These are phyloP conservation scores for Calocera viscosa DNA, from an alignment of 768 basidiomycete genomes.

Conservation along the genomic window DNA sequence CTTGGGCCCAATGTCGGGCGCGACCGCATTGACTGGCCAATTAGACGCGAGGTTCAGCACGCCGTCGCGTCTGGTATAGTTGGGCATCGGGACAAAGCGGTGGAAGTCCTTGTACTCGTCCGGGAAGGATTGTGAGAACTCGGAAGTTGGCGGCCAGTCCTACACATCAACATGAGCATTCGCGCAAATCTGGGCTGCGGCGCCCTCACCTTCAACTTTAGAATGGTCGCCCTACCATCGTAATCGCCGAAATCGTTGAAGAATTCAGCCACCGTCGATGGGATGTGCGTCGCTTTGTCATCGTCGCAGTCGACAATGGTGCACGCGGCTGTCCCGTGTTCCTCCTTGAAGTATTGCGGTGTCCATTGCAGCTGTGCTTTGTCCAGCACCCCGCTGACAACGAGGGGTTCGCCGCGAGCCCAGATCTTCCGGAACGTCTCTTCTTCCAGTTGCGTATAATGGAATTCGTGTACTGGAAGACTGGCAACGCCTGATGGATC, in stretches of 20 bases:
- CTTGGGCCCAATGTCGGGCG: constrained; percentile 83
- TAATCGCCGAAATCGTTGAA: constrained; percentile 66
- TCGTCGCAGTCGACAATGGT: constrained; percentile 74
- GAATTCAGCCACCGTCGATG: constrained; percentile 60
- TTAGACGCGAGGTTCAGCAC: constrained; percentile 79
- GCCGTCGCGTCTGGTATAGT: constrained; percentile 84
- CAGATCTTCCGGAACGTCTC: constrained; percentile 57
- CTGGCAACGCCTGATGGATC: constrained; percentile 33
- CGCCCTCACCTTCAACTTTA: constrained; percentile 59
- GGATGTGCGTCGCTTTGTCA: constrained; percentile 38
- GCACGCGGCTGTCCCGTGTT: constrained; percentile 51
- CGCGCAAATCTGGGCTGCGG: not conserved
- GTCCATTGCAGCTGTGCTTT: constrained; percentile 65
- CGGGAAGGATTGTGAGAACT: constrained; percentile 74
- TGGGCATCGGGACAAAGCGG: constrained; percentile 70
- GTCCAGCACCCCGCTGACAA: constrained; percentile 53
- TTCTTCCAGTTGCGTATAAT: constrained; percentile 41
- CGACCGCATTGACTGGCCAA: constrained; percentile 65
- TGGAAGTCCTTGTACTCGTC: constrained; percentile 78
- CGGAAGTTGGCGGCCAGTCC: constrained; percentile 87
- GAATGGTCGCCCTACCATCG: constrained; percentile 39
- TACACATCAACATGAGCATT: constrained; percentile 27
- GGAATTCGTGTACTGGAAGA: constrained; percentile 37
- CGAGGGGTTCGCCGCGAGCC: constrained; percentile 59
- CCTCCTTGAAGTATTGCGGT: constrained; percentile 64